Conservation (phyloP, 2,329 filamentous ascomycete genomes). For the Penicillium sp. region DNA sequence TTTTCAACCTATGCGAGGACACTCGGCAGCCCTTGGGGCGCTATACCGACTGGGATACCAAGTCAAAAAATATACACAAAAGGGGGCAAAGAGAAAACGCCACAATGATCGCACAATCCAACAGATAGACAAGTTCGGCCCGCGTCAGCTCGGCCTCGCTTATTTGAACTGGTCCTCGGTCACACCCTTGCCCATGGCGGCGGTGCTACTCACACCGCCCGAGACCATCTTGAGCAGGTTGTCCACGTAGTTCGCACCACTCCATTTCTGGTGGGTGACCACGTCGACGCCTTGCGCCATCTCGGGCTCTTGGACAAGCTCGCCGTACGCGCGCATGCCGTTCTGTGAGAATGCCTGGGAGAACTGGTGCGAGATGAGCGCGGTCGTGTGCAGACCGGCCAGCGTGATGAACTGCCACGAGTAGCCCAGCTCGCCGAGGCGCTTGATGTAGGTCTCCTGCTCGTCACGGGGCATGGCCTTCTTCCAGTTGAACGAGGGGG, state of each 20-base stretch:
- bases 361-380: constrained; percentile 87
- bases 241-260: constrained; percentile 89
- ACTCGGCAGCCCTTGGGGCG: not conserved
- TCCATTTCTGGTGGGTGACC: constrained; percentile 99
- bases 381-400: constrained; percentile 91
- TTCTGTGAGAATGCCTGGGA: constrained; percentile 73
- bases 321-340: constrained; percentile 95
- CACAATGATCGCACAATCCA: constrained; percentile 5
- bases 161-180: constrained; percentile 93
- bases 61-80: constrained; percentile 10
- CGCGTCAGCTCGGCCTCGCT: constrained; percentile 24
- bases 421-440: constrained; percentile 83
- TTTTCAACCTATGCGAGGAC: constrained; percentile 14
- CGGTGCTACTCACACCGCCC: constrained; percentile 85
- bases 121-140: constrained; percentile 9
- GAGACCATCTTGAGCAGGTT: constrained; percentile 96
- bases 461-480: constrained; percentile 85
- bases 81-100: constrained; percentile 4
- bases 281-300: constrained; percentile 89
- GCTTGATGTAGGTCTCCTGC: constrained; percentile 95
- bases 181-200: constrained; percentile 95
- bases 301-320: constrained; percentile 96
- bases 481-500: constrained; percentile 99
- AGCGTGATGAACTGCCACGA: constrained; percentile 99
- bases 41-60: constrained; percentile 1